Percentiles rank a stretch among this genome's conserved stretches.
phyloP scores from a whole-genome alignment of 768 basidiomycete genomes.

The Pulveroboletus sp. region DNA sequence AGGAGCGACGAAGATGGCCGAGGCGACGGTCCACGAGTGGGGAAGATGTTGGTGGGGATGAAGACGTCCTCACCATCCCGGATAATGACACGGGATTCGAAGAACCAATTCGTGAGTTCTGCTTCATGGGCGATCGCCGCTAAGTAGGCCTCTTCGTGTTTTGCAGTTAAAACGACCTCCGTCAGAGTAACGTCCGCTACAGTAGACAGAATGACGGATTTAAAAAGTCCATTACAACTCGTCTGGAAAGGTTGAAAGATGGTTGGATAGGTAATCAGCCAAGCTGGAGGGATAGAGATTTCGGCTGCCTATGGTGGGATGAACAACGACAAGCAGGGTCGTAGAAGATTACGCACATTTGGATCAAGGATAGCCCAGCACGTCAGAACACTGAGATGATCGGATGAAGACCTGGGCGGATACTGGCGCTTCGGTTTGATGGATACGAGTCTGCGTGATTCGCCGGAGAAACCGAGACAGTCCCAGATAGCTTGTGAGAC shows the following conservation, averaged over 20 bases:
- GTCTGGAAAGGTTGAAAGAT: constrained; percentile 32
- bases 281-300: constrained; percentile 37
- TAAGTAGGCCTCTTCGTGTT: constrained; percentile 47
- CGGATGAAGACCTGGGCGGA: not conserved
- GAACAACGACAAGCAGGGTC: not conserved
- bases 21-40: constrained; percentile 15
- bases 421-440: constrained; percentile 20
- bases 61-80: constrained; percentile 46
- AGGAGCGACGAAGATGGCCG: constrained; percentile 20
- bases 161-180: constrained; percentile 50
- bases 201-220: constrained; percentile 17
- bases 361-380: constrained; percentile 37
- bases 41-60: constrained; percentile 18
- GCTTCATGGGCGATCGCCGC: constrained; percentile 34
- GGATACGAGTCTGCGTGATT: constrained; percentile 17
- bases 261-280: constrained; percentile 35
- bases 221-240: constrained; percentile 3
- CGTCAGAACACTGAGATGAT: constrained; percentile 14
- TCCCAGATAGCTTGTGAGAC: constrained; percentile 35
- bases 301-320: constrained; percentile 33
- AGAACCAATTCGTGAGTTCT: constrained; percentile 43
- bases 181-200: constrained; percentile 39
- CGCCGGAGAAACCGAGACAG: constrained; percentile 15
- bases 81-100: constrained; percentile 41
- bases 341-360: constrained; percentile 32